Evolutionary conservation across 2,329 filamentous ascomycete species (phyloP), one percentile per base, ranked within the genome.

Genomic region (Pestalotiopsis sp.): DNA sequence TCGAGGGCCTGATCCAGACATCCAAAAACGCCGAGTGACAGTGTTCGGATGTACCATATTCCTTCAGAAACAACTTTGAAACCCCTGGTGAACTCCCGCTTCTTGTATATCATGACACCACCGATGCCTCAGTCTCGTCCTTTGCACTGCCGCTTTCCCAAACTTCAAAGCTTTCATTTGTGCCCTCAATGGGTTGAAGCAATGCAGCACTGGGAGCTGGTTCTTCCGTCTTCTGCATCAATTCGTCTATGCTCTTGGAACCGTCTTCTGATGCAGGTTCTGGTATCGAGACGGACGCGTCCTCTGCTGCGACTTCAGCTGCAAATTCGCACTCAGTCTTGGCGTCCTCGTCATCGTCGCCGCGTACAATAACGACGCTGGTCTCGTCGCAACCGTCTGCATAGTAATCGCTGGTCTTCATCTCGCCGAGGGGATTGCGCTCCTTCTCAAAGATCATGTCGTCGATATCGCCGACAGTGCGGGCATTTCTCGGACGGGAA

Each of bases 141-240:
- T 88, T 87, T 30, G 86, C 85, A 77, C 89, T 92, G 30, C 84
- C 85, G 74, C 89, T 92, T 78, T 92, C 91, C 90, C 90, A 92
- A 17, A 93, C 83, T 73, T 91, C 89, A 73, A 92, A 88, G 75
- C 79, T 84, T 72, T 89, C 86, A 55, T 84, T 87, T 0, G 86
- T 85, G 60, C 86, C 88, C 65, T 90, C 86, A 4, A 90, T 82
- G 0, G 86, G 84, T 66, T 85, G 78, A 14, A 90, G 77, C 2
- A 86, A 73, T 1, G 84, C 81, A 2, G 85, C 85, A 64, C 81
- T 79, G 30, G 80, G 78, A 4, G 81, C 78, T 1, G 78, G 74
- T 39, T 79, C 77, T 20, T 79, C 75, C 10, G 71, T 70, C 67
- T 75, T 76, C 40, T 73, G 71, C 81, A 83, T 82, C 40, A 83